phyloP scores from a whole-genome alignment of 441 rosid genomes.

The Adansonia madagascariensis region DNA sequence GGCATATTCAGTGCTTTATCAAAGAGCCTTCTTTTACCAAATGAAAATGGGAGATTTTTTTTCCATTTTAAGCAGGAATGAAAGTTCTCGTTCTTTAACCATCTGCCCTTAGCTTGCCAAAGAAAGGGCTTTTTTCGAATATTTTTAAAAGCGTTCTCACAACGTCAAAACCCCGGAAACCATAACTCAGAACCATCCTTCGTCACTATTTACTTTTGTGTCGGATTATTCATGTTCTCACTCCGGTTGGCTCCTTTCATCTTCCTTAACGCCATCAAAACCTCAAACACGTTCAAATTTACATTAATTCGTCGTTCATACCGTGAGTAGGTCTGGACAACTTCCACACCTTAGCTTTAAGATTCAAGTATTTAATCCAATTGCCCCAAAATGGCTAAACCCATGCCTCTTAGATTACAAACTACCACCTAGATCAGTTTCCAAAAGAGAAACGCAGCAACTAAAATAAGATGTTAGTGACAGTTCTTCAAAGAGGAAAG shows the following conservation, averaged over 20 bases:
- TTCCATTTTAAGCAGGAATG: neutral
- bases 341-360: neutral
- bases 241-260: slow-evolving; percentile 52
- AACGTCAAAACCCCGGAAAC: slow-evolving; percentile 79
- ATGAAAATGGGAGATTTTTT: neutral
- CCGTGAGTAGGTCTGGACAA: too few relatives aligned
- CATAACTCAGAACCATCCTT: slow-evolving; percentile 74
- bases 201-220: slow-evolving; percentile 58
- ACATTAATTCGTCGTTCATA: neutral
- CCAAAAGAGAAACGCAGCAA: neutral
- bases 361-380: neutral
- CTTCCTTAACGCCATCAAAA: slow-evolving; percentile 53
- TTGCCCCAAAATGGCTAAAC: neutral
- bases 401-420: neutral
- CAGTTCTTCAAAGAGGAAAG: neutral
- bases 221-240: slow-evolving; percentile 59
- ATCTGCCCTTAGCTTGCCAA: neutral
- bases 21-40: neutral
- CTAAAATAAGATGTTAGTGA: neutral
- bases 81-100: neutral
- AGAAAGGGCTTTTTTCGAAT: slow-evolving; percentile 41
- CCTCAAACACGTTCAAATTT: slow-evolving; percentile 32
- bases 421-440: too few relatives aligned
- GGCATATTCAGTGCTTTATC: too few relatives aligned
- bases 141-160: slow-evolving; percentile 53